These are phyloP conservation scores for Syncephalastrum racemosum DNA, from an alignment of 371 early-diverging fungal genomes.

Conservation along the genomic window DNA sequence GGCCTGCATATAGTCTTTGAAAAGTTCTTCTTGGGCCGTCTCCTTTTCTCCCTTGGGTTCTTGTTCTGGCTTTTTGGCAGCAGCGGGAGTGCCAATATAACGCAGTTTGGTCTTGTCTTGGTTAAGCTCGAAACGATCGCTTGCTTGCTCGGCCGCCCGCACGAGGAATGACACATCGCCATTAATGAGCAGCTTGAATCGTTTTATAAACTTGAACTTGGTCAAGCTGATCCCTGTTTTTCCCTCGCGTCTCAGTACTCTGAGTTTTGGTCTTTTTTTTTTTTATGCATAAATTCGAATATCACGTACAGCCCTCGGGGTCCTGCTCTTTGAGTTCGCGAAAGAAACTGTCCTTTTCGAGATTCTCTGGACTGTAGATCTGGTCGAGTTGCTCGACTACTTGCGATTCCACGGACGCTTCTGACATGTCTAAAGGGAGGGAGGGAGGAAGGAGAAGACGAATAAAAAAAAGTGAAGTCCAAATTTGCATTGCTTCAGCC, in stretches of 20 bases:
- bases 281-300: neutral
- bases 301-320: constrained; percentile 42
- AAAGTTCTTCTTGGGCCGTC: constrained; percentile 1
- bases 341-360: constrained; percentile 44
- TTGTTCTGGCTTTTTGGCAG: constrained; percentile 8
- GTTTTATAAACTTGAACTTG: constrained; percentile 38
- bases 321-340: constrained; percentile 39
- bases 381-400: constrained; percentile 28
- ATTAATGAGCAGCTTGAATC: constrained; percentile 37
- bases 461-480: no score
- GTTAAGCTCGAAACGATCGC: constrained; percentile 32
- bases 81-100: neutral
- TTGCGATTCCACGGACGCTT: constrained; percentile 6
- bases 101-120: constrained; percentile 44
- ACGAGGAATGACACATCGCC: constrained; percentile 33
- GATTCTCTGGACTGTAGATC: constrained; percentile 38
- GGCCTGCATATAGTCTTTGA: constrained; percentile 14
- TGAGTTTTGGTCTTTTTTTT: neutral
- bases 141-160: constrained; percentile 25
- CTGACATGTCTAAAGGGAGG: no score
- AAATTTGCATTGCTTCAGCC: no score
- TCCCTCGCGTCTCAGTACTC: neutral
- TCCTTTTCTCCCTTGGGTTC: constrained; percentile 12
- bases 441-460: no score
- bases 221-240: constrained; percentile 45